Percentiles rank a stretch among this genome's conserved stretches.
phyloP scores from a whole-genome alignment of 208 protist species.

The Crithidia brevicula region DNA sequence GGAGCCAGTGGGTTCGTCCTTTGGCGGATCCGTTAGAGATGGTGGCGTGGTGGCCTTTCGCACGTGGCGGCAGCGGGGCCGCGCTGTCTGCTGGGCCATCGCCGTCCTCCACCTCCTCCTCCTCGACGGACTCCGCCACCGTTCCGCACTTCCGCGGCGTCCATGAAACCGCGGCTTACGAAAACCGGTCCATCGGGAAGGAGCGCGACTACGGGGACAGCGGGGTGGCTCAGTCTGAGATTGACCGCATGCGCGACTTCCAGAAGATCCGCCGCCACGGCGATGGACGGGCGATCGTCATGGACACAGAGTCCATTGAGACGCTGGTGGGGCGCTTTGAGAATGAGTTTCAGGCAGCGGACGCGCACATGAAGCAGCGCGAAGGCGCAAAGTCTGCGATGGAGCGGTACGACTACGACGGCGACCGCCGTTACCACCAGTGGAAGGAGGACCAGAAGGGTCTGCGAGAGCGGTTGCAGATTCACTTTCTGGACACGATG shows the following conservation, averaged over 20 bases:
- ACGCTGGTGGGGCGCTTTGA: constrained; percentile 52
- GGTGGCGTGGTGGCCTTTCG: constrained; percentile 37
- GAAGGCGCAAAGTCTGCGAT: constrained; percentile 32
- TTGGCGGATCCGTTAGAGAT: too few relatives aligned
- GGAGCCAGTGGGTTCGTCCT: too few relatives aligned
- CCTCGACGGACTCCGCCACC: neutral
- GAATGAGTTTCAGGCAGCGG: constrained; percentile 62
- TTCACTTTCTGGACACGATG: constrained; percentile 83
- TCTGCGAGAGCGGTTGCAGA: constrained; percentile 59
- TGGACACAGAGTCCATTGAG: constrained; percentile 77
- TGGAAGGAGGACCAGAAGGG: constrained; percentile 72
- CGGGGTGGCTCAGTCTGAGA: constrained; percentile 26
- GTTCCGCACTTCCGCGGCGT: constrained; percentile 19
- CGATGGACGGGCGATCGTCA: constrained; percentile 45
- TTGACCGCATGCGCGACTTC: constrained; percentile 40
- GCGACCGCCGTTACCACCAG: constrained; percentile 73
- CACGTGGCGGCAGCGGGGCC: constrained; percentile 2
- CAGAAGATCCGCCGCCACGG: constrained; percentile 35
- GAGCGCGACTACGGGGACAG: constrained; percentile 32
- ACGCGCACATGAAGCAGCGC: constrained; percentile 53
- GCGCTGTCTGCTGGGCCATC: too few relatives aligned
- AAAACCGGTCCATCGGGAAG: constrained; percentile 11
- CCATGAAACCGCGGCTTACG: constrained; percentile 17
- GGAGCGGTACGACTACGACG: constrained; percentile 76
- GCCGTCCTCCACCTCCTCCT: constrained; percentile 1